Evolutionary conservation across 2,329 filamentous ascomycete species (phyloP).

Genomic region (Colletotrichum tabaci): DNA sequence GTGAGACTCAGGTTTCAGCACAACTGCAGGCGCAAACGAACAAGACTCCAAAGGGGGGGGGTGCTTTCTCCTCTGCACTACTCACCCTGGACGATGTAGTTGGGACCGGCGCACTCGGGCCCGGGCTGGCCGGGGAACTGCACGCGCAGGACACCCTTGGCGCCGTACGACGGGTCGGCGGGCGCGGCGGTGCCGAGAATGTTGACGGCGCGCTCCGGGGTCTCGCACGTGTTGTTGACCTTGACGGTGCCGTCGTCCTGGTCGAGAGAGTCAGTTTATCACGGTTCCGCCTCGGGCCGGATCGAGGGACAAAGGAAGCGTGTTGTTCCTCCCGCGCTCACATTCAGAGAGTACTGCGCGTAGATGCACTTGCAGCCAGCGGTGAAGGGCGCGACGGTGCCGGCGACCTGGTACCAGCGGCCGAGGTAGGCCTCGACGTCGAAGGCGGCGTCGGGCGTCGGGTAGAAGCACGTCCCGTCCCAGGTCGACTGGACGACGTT

Average conservation of each 20-base stretch:
- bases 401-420: constrained; percentile 53
- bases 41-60: too few relatives aligned
- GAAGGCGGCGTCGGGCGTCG: constrained; percentile 48
- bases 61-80: background rate
- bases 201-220: constrained; percentile 46
- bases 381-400: constrained; percentile 50
- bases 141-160: constrained; percentile 49
- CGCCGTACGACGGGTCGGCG: constrained; percentile 49
- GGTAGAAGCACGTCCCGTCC: constrained; percentile 53
- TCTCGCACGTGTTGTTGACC: constrained; percentile 53
- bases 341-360: constrained; percentile 52
- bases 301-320: too few relatives aligned
- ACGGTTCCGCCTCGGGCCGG: background rate
- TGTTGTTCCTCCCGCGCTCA: constrained; percentile 11
- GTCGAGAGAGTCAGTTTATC: background rate
- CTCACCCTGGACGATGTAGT: constrained; percentile 52
- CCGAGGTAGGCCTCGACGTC: constrained; percentile 50
- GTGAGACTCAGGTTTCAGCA: background rate
- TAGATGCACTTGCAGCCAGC: constrained; percentile 52
- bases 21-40: background rate
- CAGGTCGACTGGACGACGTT: constrained; percentile 49
- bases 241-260: constrained; percentile 51
- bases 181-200: constrained; percentile 50
- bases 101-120: constrained; percentile 50
- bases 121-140: constrained; percentile 51